A percentile compares a stretch with the other conserved stretches of the same genome.
phyloP scores from a whole-genome alignment of 148 eudicot genomes.

The Rhododendron henanense region DNA sequence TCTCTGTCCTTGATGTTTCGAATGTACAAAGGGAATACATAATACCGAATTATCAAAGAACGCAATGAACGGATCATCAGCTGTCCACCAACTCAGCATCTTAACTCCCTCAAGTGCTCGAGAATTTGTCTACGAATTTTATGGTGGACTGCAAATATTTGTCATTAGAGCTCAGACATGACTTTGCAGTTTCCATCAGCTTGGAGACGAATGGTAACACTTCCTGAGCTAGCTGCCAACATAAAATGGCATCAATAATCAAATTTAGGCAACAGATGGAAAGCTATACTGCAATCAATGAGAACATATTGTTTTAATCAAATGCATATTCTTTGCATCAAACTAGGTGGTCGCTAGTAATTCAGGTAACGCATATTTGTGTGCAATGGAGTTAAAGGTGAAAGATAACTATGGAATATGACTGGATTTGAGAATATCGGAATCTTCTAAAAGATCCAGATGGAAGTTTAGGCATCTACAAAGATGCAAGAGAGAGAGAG shows the following conservation, averaged over 20 bases:
- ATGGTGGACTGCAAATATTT: slow-evolving; percentile 36
- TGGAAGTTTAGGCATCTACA: neutral
- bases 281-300: neutral
- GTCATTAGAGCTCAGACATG: slow-evolving; percentile 33
- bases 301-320: neutral
- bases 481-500: neutral
- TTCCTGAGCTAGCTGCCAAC: slow-evolving; percentile 30
- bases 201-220: slow-evolving; percentile 30
- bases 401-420: neutral
- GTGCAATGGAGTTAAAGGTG: neutral
- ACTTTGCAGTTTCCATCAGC: slow-evolving; percentile 45
- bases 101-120: neutral
- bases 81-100: neutral
- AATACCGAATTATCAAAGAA: neutral
- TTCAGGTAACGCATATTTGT: neutral
- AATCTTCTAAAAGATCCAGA: neutral
- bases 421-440: neutral
- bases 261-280: neutral
- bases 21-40: neutral
- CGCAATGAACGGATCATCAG: neutral
- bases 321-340: neutral
- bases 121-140: slow-evolving; percentile 17
- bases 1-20: neutral
- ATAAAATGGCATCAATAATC: neutral
- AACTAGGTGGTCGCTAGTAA: neutral